Evolutionary conservation across 169 alveolate genomes (phyloP).

Genomic region (Cryptosporidium baileyi): DNA sequence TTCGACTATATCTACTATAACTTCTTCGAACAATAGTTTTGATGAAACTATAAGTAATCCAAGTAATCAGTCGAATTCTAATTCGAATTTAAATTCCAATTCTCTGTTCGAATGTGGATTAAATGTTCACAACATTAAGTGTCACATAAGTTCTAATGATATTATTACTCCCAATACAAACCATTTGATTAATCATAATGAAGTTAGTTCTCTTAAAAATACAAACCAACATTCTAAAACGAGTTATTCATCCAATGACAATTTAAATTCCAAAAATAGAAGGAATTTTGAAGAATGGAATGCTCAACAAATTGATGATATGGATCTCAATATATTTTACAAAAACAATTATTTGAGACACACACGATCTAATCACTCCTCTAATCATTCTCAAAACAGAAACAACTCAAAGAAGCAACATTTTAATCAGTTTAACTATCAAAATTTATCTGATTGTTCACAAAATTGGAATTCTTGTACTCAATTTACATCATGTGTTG

Average conservation of each 20-base stretch:
- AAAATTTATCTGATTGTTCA: neutral
- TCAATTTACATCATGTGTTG: neutral
- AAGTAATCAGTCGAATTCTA: neutral
- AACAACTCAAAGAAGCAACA: neutral
- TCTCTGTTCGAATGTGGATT: too few relatives aligned
- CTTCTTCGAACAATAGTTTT: constrained; percentile 26
- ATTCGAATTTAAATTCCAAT: constrained; percentile 1
- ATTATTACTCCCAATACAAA: too few relatives aligned
- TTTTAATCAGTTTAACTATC: neutral
- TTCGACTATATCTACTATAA: constrained; percentile 1
- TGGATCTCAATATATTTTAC: neutral
- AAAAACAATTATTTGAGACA: neutral
- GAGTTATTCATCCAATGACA: neutral
- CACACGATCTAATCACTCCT: neutral
- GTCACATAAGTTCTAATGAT: too few relatives aligned
- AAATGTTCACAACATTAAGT: too few relatives aligned
- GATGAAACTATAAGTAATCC: neutral
- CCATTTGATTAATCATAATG: too few relatives aligned
- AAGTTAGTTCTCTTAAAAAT: too few relatives aligned
- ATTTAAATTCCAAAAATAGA: neutral
- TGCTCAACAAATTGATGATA: neutral
- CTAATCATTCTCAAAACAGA: neutral
- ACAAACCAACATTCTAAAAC: neutral
- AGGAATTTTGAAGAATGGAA: neutral
- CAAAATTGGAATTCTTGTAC: neutral